phyloP scores from a whole-genome alignment of 345 rosid genomes.

The Arabis hirsuta region DNA sequence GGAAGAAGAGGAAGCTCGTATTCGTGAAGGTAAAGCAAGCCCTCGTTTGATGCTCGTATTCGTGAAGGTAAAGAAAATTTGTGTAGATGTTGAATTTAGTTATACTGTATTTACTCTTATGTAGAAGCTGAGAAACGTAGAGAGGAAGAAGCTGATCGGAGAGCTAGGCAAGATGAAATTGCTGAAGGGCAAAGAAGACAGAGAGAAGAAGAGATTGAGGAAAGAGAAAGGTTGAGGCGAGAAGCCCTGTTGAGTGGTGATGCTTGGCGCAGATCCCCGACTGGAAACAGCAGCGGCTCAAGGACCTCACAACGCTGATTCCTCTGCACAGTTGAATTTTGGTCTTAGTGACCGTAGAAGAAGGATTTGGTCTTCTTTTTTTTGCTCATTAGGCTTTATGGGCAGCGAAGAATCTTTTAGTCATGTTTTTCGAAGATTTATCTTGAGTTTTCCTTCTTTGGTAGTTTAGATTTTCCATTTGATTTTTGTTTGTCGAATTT shows the following conservation, averaged over 20 bases:
- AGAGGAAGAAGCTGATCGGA: slow-evolving; percentile 50
- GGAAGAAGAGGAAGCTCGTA: no score
- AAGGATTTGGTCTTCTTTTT: neutral
- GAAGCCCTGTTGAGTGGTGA: no score
- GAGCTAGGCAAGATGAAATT: no score
- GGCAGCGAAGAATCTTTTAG: neutral
- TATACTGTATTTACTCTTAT: slow-evolving; percentile 6
- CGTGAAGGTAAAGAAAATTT: no score
- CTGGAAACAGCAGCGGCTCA: no score
- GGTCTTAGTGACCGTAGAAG: neutral
- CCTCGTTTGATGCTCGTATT: no score
- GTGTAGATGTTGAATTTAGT: no score
- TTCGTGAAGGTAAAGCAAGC: no score
- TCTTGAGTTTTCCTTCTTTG: neutral
- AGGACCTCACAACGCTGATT: slow-evolving; percentile 2
- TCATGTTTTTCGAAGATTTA: neutral
- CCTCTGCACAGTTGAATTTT: neutral
- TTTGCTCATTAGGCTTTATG: neutral
- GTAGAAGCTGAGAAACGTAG: slow-evolving; percentile 71
- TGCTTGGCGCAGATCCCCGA: no score
- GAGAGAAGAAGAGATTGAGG: no score
- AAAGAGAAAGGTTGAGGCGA: no score
- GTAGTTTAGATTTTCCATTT: neutral
- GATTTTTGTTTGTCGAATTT: neutral
- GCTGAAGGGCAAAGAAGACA: no score